Conservation (phyloP, 2,329 filamentous ascomycete genomes). For the Pseudopyricularia javanii region DNA sequence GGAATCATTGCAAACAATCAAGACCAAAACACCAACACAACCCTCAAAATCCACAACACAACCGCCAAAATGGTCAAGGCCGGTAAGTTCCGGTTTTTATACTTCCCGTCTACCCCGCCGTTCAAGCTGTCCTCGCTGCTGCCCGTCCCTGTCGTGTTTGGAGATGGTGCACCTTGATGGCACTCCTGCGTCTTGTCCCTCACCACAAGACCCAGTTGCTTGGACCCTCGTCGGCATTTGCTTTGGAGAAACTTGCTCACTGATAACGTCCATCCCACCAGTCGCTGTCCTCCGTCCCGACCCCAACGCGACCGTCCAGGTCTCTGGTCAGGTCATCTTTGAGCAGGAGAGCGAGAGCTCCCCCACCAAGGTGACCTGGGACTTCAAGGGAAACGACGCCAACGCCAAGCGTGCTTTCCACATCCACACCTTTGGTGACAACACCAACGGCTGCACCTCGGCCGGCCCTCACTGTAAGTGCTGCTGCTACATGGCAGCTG, state of each 20-base stretch:
- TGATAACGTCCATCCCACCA: background rate
- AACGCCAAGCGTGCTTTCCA: constrained; percentile 97
- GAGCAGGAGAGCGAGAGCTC: constrained; percentile 76
- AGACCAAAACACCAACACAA: constrained; percentile 4
- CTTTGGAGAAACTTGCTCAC: no score
- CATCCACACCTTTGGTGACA: constrained; percentile 98
- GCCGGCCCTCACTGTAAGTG: constrained; percentile 90
- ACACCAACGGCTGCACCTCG: constrained; percentile 99
- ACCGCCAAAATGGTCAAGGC: constrained; percentile 94
- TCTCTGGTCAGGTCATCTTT: constrained; percentile 88
- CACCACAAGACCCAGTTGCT: background rate
- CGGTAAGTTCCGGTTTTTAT: constrained; percentile 39
- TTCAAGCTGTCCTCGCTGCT: background rate
- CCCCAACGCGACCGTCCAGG: constrained; percentile 57
- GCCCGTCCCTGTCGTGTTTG: constrained; percentile 9
- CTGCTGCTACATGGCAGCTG: background rate
- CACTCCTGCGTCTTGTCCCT: constrained; percentile 2
- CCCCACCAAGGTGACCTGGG: constrained; percentile 80
- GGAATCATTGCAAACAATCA: background rate
- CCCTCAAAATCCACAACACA: constrained; percentile 17
- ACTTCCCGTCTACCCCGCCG: constrained; percentile 8
- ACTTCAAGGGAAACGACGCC: constrained; percentile 84
- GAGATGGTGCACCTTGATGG: constrained; percentile 33
- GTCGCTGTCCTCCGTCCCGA: constrained; percentile 86
- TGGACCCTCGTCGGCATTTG: background rate